Conservation (phyloP, 179 eudicot genomes). For the Corrigiola litoralis region DNA sequence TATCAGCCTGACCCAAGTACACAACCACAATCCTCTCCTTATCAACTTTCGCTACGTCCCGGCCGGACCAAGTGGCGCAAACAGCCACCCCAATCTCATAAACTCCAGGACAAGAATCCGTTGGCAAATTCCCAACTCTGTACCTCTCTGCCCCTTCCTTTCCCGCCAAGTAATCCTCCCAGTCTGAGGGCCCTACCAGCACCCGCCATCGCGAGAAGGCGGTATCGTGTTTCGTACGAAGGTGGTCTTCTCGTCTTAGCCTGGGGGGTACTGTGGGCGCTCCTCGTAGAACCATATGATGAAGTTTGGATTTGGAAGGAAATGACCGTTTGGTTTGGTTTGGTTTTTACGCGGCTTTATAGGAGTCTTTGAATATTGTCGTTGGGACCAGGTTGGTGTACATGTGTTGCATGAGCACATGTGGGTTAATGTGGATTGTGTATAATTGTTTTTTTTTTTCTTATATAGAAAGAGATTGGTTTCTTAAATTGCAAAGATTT, state of each 20-base stretch:
- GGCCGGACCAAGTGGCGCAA: slow-evolving; percentile 30
- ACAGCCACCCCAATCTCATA: slow-evolving; percentile 76
- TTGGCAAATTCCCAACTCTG: slow-evolving; percentile 64
- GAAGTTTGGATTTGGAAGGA: background rate
- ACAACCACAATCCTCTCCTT: slow-evolving; percentile 49
- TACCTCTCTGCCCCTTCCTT: slow-evolving; percentile 79
- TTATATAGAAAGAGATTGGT: no score
- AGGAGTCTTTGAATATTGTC: background rate
- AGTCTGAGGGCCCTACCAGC: slow-evolving; percentile 71
- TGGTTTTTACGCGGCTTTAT: slow-evolving; percentile 16
- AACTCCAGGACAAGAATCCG: slow-evolving; percentile 55
- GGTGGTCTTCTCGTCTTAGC: slow-evolving; percentile 63
- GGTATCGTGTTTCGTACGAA: slow-evolving; percentile 74
- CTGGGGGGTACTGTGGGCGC: slow-evolving; percentile 16
- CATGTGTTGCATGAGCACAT: no score
- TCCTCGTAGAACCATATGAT: slow-evolving; percentile 21
- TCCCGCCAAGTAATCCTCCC: slow-evolving; percentile 50
- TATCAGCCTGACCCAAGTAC: slow-evolving; percentile 85
- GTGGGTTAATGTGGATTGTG: no score
- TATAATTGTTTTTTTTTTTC: no score
- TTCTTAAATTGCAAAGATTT: no score
- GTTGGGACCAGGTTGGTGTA: background rate
- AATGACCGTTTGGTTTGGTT: slow-evolving; percentile 28
- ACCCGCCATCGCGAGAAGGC: slow-evolving; percentile 75
- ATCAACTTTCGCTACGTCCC: slow-evolving; percentile 37